Conservation (phyloP, 495 filamentous ascomycete genomes). For the Lasiosphaeria hispida region DNA sequence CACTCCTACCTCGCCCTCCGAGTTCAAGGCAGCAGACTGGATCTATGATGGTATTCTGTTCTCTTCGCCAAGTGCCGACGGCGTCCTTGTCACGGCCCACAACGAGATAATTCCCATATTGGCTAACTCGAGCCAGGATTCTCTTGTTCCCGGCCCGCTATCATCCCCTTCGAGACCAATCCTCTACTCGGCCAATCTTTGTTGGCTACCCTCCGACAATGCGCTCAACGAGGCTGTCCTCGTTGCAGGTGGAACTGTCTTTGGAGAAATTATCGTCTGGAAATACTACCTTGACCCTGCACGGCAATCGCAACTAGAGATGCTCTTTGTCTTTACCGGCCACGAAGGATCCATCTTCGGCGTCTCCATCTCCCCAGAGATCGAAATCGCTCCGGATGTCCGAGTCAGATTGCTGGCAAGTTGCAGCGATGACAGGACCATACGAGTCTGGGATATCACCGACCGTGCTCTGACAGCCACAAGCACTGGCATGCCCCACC, state of each 20-base stretch:
- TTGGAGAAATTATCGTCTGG: conserved; percentile 92
- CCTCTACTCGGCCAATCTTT: conserved; percentile 78
- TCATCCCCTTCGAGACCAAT: conserved; percentile 76
- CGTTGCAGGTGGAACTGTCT: conserved; percentile 84
- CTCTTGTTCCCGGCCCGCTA: conserved; percentile 39
- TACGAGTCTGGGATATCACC: conserved; percentile 82
- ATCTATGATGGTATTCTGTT: conserved; percentile 70
- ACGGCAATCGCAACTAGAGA: conserved; percentile 25
- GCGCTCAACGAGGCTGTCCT: conserved; percentile 46
- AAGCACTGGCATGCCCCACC: conserved; percentile 1
- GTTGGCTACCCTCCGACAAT: conserved; percentile 50
- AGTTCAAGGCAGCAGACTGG: conserved; percentile 66
- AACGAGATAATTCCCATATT: conserved; percentile 60
- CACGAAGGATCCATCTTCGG: conserved; percentile 95
- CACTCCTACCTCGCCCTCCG: not conserved
- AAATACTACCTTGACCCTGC: conserved; percentile 51
- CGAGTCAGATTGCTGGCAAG: conserved; percentile 68
- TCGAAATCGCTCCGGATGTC: conserved; percentile 38
- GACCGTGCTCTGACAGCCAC: conserved; percentile 25
- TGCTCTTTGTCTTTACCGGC: conserved; percentile 75
- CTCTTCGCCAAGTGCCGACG: conserved; percentile 25
- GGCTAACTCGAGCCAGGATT: conserved; percentile 17
- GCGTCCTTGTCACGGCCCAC: conserved; percentile 74
- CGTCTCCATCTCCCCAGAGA: conserved; percentile 67
- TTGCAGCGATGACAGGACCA: conserved; percentile 92